A percentile compares a stretch with the other conserved stretches of the same genome.
Evolutionary conservation across 768 basidiomycete genomes (phyloP).

Genomic region (Termitomyces heimii): DNA sequence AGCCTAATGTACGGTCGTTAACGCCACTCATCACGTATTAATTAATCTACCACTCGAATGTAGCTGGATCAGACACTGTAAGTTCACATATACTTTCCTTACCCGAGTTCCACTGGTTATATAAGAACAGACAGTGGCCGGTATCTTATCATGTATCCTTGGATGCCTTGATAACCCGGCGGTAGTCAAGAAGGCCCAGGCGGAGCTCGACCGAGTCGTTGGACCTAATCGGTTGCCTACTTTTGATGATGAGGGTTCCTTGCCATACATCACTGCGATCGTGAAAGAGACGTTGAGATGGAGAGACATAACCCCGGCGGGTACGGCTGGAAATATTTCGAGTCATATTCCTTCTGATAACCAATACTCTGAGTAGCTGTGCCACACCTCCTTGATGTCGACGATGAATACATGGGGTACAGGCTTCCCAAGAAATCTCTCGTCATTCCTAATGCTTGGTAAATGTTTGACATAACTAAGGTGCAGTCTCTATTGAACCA

Average conservation of each 20-base stretch:
- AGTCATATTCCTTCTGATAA: background rate
- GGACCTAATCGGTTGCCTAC: constrained; percentile 21
- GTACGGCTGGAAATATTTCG: constrained; percentile 6
- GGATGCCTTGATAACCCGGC: constrained; percentile 23
- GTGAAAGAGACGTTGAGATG: constrained; percentile 26
- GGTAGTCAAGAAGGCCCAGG: constrained; percentile 21
- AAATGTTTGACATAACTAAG: background rate
- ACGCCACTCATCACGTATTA: background rate
- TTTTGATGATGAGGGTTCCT: constrained; percentile 19
- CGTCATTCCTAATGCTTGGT: constrained; percentile 26
- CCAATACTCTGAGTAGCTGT: constrained; percentile 15
- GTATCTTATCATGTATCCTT: constrained; percentile 20
- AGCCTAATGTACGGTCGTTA: background rate
- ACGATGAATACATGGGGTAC: constrained; percentile 30
- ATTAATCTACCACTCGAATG: too few relatives aligned
- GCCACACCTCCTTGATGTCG: constrained; percentile 22
- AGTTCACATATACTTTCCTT: background rate
- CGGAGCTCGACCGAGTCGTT: constrained; percentile 25
- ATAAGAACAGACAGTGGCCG: constrained; percentile 17
- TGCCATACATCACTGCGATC: constrained; percentile 28
- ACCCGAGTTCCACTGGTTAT: background rate
- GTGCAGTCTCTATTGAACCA: background rate
- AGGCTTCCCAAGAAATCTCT: constrained; percentile 26
- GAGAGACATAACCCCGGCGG: constrained; percentile 17
- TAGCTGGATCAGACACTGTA: constrained; percentile 26